A percentile compares a stretch with the other conserved stretches of the same genome.
phyloP scores from a whole-genome alignment of 192 early-diverging fungal genomes.

The Phlyctochytrium arcticum region DNA sequence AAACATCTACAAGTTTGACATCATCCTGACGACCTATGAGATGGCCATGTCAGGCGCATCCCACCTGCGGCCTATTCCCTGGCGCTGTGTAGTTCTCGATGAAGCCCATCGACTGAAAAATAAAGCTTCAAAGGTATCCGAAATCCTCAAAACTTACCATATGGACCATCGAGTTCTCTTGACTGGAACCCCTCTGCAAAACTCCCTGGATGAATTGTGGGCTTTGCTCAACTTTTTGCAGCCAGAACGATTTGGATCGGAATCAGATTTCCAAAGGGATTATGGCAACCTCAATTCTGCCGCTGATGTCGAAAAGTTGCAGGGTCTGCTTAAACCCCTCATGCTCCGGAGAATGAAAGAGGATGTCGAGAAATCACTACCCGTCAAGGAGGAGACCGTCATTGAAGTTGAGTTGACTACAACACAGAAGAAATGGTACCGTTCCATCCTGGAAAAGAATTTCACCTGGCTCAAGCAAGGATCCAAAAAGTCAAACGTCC shows the following conservation, averaged over 20 bases:
- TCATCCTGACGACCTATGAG: constrained; percentile 59
- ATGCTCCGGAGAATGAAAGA: constrained; percentile 86
- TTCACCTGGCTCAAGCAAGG: constrained; percentile 79
- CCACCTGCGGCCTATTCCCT: constrained; percentile 66
- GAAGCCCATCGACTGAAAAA: constrained; percentile 87
- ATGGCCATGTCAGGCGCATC: constrained; percentile 59
- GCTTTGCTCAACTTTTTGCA: constrained; percentile 77
- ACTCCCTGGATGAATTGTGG: constrained; percentile 78
- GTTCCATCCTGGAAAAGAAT: constrained; percentile 78
- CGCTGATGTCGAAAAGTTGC: constrained; percentile 74
- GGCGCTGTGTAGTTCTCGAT: constrained; percentile 73
- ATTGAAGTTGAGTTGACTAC: constrained; percentile 83
- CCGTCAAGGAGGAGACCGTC: constrained; percentile 87
- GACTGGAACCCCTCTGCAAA: constrained; percentile 84
- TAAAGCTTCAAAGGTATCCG: constrained; percentile 71
- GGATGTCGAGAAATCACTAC: constrained; percentile 84
- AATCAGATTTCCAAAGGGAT: constrained; percentile 61
- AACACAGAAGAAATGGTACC: constrained; percentile 80
- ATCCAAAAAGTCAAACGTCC: constrained; percentile 58
- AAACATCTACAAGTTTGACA: constrained; percentile 51
- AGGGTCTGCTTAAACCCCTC: constrained; percentile 72
- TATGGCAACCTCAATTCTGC: constrained; percentile 67
- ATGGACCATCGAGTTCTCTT: constrained; percentile 75
- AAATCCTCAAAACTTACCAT: constrained; percentile 67
- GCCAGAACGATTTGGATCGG: constrained; percentile 64